Conservation (phyloP, 192 early-diverging fungal genomes). For the Coemansia sp. region DNA sequence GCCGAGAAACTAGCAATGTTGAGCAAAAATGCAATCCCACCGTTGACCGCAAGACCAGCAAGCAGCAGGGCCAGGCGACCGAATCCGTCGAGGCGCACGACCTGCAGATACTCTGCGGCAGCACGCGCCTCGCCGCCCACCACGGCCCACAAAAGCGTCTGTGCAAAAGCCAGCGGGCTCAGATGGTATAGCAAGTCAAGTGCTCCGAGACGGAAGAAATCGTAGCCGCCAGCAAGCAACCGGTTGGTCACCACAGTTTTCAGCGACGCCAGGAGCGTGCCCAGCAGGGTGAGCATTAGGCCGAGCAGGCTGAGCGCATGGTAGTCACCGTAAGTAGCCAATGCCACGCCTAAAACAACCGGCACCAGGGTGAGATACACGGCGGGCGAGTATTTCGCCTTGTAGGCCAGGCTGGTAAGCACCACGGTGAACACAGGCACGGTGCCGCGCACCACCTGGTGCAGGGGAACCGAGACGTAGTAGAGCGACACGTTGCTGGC, state of each 20-base stretch:
- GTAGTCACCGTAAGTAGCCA: slow-evolving; percentile 84
- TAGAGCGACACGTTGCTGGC: slow-evolving; percentile 80
- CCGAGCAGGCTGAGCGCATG: slow-evolving; percentile 71
- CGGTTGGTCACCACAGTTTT: slow-evolving; percentile 86
- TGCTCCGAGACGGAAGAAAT: slow-evolving; percentile 74
- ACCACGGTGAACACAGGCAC: slow-evolving; percentile 76
- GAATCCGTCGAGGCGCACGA: background rate
- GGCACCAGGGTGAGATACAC: slow-evolving; percentile 42
- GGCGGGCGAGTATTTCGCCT: slow-evolving; percentile 30
- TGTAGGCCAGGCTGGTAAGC: slow-evolving; percentile 57
- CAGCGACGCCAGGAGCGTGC: slow-evolving; percentile 70
- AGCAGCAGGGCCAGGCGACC: slow-evolving; percentile 8
- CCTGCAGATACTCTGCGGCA: slow-evolving; percentile 24
- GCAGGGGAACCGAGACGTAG: slow-evolving; percentile 62
- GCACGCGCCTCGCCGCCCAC: slow-evolving; percentile 63
- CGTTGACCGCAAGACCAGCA: slow-evolving; percentile 69
- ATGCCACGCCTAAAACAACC: slow-evolving; percentile 71
- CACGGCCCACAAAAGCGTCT: slow-evolving; percentile 64
- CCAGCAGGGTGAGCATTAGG: slow-evolving; percentile 74
- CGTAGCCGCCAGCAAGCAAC: slow-evolving; percentile 65
- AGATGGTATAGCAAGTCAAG: slow-evolving; percentile 78
- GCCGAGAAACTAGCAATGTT: slow-evolving; percentile 85
- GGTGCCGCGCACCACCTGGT: slow-evolving; percentile 82
- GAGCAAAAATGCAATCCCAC: slow-evolving; percentile 78
- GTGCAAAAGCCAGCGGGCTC: slow-evolving; percentile 71